phyloP scores from a whole-genome alignment of 345 rosid genomes.

The Ceriops decandra region DNA sequence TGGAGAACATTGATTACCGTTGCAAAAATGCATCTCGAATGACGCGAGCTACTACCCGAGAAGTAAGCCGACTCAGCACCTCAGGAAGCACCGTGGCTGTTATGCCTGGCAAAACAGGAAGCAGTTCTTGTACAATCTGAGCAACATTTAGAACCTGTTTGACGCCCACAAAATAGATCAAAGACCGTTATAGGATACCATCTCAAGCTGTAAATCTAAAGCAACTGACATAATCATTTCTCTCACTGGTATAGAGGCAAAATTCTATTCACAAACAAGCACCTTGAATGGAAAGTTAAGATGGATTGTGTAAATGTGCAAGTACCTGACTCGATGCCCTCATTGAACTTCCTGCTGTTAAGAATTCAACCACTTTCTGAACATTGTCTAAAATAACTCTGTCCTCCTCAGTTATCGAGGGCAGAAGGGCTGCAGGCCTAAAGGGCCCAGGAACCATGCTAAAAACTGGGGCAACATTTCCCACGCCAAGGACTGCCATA shows the following conservation, averaged over 20 bases:
- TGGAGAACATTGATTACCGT: neutral
- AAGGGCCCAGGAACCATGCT: constrained; percentile 85
- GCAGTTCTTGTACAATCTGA: constrained; percentile 54
- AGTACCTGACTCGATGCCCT: constrained; percentile 58
- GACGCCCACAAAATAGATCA: neutral
- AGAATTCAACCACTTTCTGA: constrained; percentile 67
- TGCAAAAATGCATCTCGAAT: constrained; percentile 68
- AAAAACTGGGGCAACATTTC: constrained; percentile 63
- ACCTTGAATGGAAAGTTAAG: neutral
- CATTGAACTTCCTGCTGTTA: constrained; percentile 66
- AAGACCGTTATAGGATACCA: neutral
- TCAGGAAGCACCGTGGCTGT: constrained; percentile 73
- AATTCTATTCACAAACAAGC: neutral
- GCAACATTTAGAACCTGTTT: constrained; percentile 52
- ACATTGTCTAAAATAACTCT: constrained; percentile 66
- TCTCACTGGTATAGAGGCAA: neutral
- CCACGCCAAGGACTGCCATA: constrained; percentile 59
- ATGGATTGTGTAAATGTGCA: neutral
- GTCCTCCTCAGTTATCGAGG: constrained; percentile 82
- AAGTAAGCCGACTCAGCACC: constrained; percentile 62
- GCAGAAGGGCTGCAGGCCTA: constrained; percentile 68
- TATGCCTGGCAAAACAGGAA: constrained; percentile 78
- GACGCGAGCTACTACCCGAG: constrained; percentile 69
- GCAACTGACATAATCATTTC: neutral
- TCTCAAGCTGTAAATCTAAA: neutral